These are phyloP conservation scores for Plectosphaerella cucumerina DNA, from an alignment of 2,329 filamentous ascomycete genomes.

Conservation along the genomic window DNA sequence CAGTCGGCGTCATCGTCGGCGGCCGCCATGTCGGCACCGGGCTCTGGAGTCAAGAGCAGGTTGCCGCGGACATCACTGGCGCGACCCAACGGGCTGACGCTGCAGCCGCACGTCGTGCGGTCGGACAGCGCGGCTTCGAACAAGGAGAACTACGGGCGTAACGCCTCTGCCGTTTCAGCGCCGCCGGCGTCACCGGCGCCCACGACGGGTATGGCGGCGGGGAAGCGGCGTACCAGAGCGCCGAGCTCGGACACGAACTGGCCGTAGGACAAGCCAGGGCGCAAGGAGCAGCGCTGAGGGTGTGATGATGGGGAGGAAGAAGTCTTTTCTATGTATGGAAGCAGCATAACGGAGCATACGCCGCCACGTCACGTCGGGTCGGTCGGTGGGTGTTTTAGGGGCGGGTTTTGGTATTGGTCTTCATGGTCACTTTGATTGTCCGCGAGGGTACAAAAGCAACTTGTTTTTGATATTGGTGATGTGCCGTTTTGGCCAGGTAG, in stretches of 20 bases:
- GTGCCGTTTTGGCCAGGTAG: background rate
- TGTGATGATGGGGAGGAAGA: background rate
- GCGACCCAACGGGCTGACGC: conserved; percentile 15
- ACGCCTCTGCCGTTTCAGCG: conserved; percentile 9
- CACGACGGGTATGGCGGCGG: conserved; percentile 5
- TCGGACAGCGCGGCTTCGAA: conserved; percentile 35
- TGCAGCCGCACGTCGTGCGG: conserved; percentile 12
- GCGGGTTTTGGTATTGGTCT: background rate
- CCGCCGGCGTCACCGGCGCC: conserved; percentile 9
- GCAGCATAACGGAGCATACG: conserved; percentile 6
- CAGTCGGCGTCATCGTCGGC: conserved; percentile 4
- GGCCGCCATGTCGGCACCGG: conserved; percentile 2
- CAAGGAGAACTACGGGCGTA: conserved; percentile 28
- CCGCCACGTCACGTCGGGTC: background rate
- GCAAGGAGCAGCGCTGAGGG: background rate
- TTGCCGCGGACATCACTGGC: conserved; percentile 31
- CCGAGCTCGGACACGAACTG: conserved; percentile 15
- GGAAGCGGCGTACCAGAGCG: conserved; percentile 12
- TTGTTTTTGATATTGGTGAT: background rate
- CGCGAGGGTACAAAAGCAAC: background rate
- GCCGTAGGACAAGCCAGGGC: background rate
- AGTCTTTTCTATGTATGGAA: conserved; percentile 5
- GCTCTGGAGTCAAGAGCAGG: conserved; percentile 27
- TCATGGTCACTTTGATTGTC: background rate
- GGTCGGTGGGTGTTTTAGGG: background rate